These are phyloP conservation scores for Candida qinlingensis DNA, from an alignment of 805 yeast species.

Conservation along the genomic window DNA sequence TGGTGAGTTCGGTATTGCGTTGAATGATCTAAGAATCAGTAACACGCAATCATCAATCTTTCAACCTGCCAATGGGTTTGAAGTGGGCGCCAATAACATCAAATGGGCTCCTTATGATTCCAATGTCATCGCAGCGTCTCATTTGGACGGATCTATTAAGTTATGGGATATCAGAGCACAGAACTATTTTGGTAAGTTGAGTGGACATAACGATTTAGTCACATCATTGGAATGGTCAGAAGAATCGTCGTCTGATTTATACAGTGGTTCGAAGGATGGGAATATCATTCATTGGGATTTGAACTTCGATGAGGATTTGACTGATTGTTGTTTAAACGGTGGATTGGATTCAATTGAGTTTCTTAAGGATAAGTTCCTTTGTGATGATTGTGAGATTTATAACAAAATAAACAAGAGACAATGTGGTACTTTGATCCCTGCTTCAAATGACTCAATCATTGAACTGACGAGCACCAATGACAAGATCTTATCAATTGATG, in stretches of 20 bases:
- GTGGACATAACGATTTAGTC: conserved; percentile 52
- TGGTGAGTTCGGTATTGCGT: conserved; percentile 68
- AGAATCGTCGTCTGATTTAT: conserved; percentile 42
- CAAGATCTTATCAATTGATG: conserved; percentile 48
- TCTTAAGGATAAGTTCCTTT: conserved; percentile 23
- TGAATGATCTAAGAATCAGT: conserved; percentile 58
- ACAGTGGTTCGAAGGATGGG: conserved; percentile 61
- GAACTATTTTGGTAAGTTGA: conserved; percentile 45
- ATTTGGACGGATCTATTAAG: conserved; percentile 48
- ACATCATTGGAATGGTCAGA: conserved; percentile 58
- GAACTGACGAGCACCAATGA: conserved; percentile 36
- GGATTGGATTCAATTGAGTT: conserved; percentile 39
- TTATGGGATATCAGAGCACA: conserved; percentile 73
- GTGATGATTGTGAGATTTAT: conserved; percentile 26
- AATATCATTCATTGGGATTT: conserved; percentile 69
- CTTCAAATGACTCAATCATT: conserved; percentile 46
- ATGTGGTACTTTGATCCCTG: conserved; percentile 61
- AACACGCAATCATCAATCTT: conserved; percentile 31
- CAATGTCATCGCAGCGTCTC: conserved; percentile 60
- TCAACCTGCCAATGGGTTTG: conserved; percentile 32
- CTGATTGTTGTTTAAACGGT: conserved; percentile 39
- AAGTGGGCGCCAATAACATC: conserved; percentile 34
- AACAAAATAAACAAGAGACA: conserved; percentile 37
- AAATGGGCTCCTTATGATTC: conserved; percentile 63
- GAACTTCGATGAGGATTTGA: conserved; percentile 25